Conservation (phyloP, 805 yeast species). For the Ogataea pilisensis region DNA sequence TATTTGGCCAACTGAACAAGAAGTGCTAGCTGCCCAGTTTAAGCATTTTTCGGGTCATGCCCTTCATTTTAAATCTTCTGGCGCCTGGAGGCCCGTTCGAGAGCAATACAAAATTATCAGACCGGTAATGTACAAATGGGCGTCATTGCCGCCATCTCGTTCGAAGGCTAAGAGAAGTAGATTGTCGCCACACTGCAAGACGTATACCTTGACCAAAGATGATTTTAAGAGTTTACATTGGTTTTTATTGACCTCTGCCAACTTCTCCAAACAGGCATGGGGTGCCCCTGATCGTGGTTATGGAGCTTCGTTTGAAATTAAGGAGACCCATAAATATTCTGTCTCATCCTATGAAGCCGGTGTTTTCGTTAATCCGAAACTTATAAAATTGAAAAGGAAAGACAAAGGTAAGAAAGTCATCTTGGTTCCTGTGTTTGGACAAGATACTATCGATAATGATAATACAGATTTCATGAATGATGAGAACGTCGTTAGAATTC, state of each 20-base stretch:
- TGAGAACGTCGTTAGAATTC: slow-evolving; percentile 17
- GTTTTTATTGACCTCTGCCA: slow-evolving; percentile 72
- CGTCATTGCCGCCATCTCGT: slow-evolving; percentile 25
- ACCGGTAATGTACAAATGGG: slow-evolving; percentile 46
- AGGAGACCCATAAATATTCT: slow-evolving; percentile 26
- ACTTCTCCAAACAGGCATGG: slow-evolving; percentile 79
- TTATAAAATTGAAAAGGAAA: slow-evolving; percentile 11
- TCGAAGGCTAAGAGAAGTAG: slow-evolving; percentile 24
- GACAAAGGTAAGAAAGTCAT: slow-evolving; percentile 6
- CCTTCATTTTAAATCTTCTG: slow-evolving; percentile 16
- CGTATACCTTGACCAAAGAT: slow-evolving; percentile 54
- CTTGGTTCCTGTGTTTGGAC: slow-evolving; percentile 42
- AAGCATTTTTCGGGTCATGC: slow-evolving; percentile 29
- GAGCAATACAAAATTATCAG: slow-evolving; percentile 40
- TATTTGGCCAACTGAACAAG: slow-evolving; percentile 32
- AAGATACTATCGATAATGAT: slow-evolving; percentile 25
- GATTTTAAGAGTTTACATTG: slow-evolving; percentile 51
- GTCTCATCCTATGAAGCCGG: slow-evolving; percentile 53
- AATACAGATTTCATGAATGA: background rate
- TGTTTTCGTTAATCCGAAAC: slow-evolving; percentile 38
- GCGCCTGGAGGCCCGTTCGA: slow-evolving; percentile 13
- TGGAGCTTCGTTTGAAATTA: slow-evolving; percentile 12
- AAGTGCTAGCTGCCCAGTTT: slow-evolving; percentile 19
- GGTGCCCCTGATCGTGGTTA: slow-evolving; percentile 40
- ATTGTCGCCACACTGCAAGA: slow-evolving; percentile 57